Base-by-base conservation (phyloP, 2,329 filamentous ascomycete genomes). In the Aschersonia sp. region DNA sequence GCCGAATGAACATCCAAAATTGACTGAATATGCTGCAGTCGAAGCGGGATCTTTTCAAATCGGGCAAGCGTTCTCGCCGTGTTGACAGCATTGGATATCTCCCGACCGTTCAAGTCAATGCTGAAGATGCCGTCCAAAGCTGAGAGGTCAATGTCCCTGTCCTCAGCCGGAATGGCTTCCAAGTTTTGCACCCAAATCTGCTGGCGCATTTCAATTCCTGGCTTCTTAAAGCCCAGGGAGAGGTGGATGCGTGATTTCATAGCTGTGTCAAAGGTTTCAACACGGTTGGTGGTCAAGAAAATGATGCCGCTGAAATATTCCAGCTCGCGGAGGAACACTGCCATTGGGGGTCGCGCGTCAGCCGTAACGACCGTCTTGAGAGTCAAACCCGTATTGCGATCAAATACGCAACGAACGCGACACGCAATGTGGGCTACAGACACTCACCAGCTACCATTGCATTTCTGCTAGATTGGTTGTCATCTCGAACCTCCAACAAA, bases 401-500 rank as follows among this genome's bases (percentile, higher is more conserved):
- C 20, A 20, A 20, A 20, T 20, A 20, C 20, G 20, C 20, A 20
- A 20, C 20, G 20, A 20, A 20, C 20, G 20, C 20, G 20, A 20
- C 20, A 20, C 20, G 20, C 20, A 20, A 20, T 20, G 20, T 2
- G 32, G 3, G 10, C 7, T 9, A 12, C 35, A 38, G 51, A 71
- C 70, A 47, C 65, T 68, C 4, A 72, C 68, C 3, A 75, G 60
- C 45, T 68, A 38, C 35, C 35, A 38, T 38, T 9, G 35, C 71
- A 55, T 76, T 76, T 12, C 71, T 64, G 40, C 61, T 60, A 10
- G 75, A 64, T 51, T 75, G 67, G 40, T 63, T 61, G 40, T 64
- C 63, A 47, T 68, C 61, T 4, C 73, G 65, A 57, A 67, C 61
- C 1, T 68, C 67, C 57, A 76, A 67, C 57, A 74, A 76, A 2